phyloP scores from a whole-genome alignment of 1,284 basidiomycete genomes.

The Meripilus lineatus region DNA sequence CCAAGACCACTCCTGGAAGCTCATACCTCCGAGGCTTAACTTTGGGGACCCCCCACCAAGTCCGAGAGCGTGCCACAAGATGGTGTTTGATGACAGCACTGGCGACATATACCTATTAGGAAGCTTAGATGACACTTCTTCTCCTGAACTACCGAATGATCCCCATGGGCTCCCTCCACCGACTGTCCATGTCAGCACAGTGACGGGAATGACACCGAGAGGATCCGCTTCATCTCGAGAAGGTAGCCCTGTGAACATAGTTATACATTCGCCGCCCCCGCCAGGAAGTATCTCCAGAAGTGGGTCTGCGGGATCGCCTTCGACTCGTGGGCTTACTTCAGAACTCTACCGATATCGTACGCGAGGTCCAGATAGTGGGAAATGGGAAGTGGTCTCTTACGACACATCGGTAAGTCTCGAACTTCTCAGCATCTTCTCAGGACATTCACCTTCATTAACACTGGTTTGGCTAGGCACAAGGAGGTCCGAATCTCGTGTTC shows the following conservation, averaged over 20 bases:
- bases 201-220: too few relatives aligned
- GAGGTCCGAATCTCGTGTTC: slow-evolving; percentile 72
- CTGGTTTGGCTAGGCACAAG: slow-evolving; percentile 39
- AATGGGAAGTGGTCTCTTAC: slow-evolving; percentile 62
- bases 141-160: background rate
- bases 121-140: slow-evolving; percentile 41
- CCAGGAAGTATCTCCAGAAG: too few relatives aligned
- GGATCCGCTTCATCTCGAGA: too few relatives aligned
- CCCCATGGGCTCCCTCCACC: too few relatives aligned
- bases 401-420: slow-evolving; percentile 56
- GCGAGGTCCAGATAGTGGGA: slow-evolving; percentile 49
- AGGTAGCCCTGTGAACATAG: too few relatives aligned
- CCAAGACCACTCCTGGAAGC: slow-evolving; percentile 56
- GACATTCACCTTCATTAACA: background rate
- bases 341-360: slow-evolving; percentile 74
- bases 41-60: slow-evolving; percentile 62
- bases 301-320: background rate
- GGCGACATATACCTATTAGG: slow-evolving; percentile 73
- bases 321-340: slow-evolving; percentile 30
- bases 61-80: slow-evolving; percentile 77
- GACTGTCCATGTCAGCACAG: background rate
- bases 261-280: too few relatives aligned
- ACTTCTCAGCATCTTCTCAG: background rate
- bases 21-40: slow-evolving; percentile 54
- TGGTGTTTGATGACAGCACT: slow-evolving; percentile 70